phyloP scores from a whole-genome alignment of 2,329 filamentous ascomycete species.

The Pseudovirgaria hyperparasitica region DNA sequence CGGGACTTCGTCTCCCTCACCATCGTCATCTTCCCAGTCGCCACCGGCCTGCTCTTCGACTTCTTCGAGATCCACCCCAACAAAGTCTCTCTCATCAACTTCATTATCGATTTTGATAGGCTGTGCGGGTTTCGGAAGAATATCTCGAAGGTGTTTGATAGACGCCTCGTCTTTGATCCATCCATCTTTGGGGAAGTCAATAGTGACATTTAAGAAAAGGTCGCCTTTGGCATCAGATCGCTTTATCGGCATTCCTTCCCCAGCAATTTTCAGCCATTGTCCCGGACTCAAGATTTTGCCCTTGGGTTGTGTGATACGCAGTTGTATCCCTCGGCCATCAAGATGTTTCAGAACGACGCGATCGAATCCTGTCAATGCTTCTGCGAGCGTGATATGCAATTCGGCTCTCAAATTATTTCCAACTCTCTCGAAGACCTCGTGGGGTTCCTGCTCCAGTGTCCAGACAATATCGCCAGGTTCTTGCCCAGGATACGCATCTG shows the following conservation, averaged over 20 bases:
- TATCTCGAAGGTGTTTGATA: slow-evolving; percentile 57
- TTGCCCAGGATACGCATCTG: slow-evolving; percentile 81
- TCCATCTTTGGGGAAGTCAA: slow-evolving; percentile 78
- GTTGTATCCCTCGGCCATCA: slow-evolving; percentile 77
- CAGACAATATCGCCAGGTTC: slow-evolving; percentile 91
- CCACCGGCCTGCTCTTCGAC: slow-evolving; percentile 76
- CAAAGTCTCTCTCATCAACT: slow-evolving; percentile 56
- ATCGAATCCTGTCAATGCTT: slow-evolving; percentile 80
- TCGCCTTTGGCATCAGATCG: slow-evolving; percentile 73
- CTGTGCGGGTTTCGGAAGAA: slow-evolving; percentile 47
- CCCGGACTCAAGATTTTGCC: slow-evolving; percentile 74
- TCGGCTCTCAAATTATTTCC: slow-evolving; percentile 76
- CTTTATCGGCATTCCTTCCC: slow-evolving; percentile 93
- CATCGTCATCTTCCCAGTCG: slow-evolving; percentile 74
- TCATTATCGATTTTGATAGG: slow-evolving; percentile 47
- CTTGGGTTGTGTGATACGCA: slow-evolving; percentile 55
- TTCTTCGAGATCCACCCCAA: too few species aligned
- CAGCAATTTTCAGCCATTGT: slow-evolving; percentile 71
- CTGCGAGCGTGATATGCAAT: slow-evolving; percentile 66
- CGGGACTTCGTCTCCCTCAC: too few species aligned
- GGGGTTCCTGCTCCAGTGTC: slow-evolving; percentile 66
- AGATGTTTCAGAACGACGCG: slow-evolving; percentile 84
- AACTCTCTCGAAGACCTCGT: slow-evolving; percentile 69
- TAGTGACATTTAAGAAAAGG: slow-evolving; percentile 71
- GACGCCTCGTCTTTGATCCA: slow-evolving; percentile 62